Conservation (phyloP, 2,329 filamentous ascomycete species). For the Orbilia javanica region DNA sequence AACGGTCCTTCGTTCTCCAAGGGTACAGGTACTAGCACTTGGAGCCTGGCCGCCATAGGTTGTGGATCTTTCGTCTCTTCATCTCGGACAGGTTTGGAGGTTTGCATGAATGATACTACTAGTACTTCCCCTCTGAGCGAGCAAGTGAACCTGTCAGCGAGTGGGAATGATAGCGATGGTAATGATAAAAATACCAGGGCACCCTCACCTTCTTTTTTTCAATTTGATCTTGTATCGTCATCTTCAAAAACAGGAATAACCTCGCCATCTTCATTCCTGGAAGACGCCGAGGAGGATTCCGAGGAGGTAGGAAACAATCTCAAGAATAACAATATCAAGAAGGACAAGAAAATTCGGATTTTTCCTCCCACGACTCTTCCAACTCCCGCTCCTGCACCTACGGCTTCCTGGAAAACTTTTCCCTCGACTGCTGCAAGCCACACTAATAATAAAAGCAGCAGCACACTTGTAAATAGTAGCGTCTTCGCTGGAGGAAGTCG, state of each 20-base stretch:
- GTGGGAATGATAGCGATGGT: neutral
- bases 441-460: slow-evolving; percentile 16
- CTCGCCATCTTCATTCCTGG: slow-evolving; percentile 3
- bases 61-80: slow-evolving; percentile 48
- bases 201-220: slow-evolving; percentile 33
- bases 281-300: slow-evolving; percentile 14
- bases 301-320: neutral
- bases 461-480: neutral
- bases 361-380: neutral
- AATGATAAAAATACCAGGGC: slow-evolving; percentile 53
- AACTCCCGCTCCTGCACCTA: neutral
- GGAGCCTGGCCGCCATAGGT: slow-evolving; percentile 26
- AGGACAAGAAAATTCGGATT: slow-evolving; percentile 5
- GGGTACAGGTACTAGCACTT: slow-evolving; percentile 27
- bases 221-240: slow-evolving; percentile 27
- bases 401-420: slow-evolving; percentile 24
- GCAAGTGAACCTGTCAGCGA: slow-evolving; percentile 36
- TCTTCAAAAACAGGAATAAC: slow-evolving; percentile 9
- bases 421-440: slow-evolving; percentile 47
- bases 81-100: slow-evolving; percentile 45
- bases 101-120: slow-evolving; percentile 43
- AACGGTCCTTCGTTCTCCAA: slow-evolving; percentile 48
- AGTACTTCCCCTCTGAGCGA: slow-evolving; percentile 31
- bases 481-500: neutral
- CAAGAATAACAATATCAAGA: neutral